Conservation (phyloP, 352 stramenopile genomes). For the Phytophthora lateralis region DNA sequence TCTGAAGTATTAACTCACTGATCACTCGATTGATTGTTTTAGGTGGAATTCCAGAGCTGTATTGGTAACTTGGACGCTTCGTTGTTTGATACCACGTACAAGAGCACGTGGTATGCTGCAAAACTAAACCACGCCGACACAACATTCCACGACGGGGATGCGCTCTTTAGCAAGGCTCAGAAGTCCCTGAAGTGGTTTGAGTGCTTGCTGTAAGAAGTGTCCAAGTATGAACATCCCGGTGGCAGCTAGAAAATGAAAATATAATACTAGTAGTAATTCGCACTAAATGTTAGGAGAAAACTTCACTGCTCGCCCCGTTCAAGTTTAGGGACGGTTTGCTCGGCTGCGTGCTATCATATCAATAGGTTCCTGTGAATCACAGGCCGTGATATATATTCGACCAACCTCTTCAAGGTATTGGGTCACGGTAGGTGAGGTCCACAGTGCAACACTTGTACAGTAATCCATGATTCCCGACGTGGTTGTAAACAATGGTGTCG, state of each 20-base stretch:
- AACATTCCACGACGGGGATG: conserved; percentile 51
- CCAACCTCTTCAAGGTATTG: too few relatives aligned
- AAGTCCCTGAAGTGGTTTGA: conserved; percentile 64
- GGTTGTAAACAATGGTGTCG: conserved; percentile 1
- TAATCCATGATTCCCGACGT: background rate
- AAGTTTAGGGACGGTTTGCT: background rate
- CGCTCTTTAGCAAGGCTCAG: conserved; percentile 36
- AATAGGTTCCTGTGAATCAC: too few relatives aligned
- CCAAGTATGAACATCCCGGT: background rate
- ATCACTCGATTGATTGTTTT: background rate
- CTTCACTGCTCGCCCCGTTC: background rate
- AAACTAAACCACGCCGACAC: conserved; percentile 54
- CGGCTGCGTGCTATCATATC: too few relatives aligned
- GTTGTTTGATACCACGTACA: conserved; percentile 36
- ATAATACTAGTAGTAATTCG: background rate
- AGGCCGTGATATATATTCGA: too few relatives aligned
- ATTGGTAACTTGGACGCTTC: conserved; percentile 37
- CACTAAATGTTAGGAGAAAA: background rate
- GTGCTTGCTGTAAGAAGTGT: conserved; percentile 34
- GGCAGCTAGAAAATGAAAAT: too few relatives aligned
- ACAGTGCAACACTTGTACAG: background rate
- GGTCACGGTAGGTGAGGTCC: background rate
- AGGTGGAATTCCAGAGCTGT: conserved; percentile 71
- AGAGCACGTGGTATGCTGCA: conserved; percentile 42
- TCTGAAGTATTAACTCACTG: background rate